Evolutionary conservation across 129 eudicot species (phyloP), one percentile per base, ranked within the genome.

Genomic region (Ambrosia trifida): DNA sequence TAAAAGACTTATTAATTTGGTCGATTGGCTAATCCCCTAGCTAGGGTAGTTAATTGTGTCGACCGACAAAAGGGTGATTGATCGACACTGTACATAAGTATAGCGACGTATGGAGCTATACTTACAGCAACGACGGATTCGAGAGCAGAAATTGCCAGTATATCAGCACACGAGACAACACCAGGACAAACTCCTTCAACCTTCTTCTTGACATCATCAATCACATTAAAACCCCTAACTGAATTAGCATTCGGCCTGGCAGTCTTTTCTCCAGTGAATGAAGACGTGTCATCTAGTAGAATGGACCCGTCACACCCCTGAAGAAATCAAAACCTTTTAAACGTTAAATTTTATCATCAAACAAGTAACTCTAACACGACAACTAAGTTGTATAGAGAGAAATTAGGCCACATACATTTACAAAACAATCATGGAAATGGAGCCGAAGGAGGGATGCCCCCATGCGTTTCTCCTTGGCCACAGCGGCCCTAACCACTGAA

Each of bases 301-400:
- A 88, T 19, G 2, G 96, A 88, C 33, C 82, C 96, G 36, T 88
- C 96, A 33, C 91, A 85, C 3, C 96, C 96, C 91, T 88, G 71
- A 30, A 30, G 66, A 2, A 54, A 2, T 32, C 4, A 32, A 17
- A 18, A 54, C 2, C 7, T 3, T 49, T 69, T 16, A 6, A 51
- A 51, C 28, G 0, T 69, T 19, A 9, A 50, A 2, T 5, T 11
- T 8, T 36, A 53, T 68, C 16, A 17, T 13, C 40, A 70, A 70
- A 36, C 40, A 53, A 70, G 52, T 40, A 19, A 18, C 49, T 53
- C 64, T 13, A 36, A 50, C 18, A 43, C 41, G 8, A 51, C 30
- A 49, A 68, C 7, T 10, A 16, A 24, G 49, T n/a, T 17, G 4
- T 30, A 7, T 16, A 11, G 2, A 28, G 16, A 64, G 5, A 45